phyloP scores from a whole-genome alignment of 2,329 filamentous ascomycete genomes.

The Calonectria pseudoreteaudii region DNA sequence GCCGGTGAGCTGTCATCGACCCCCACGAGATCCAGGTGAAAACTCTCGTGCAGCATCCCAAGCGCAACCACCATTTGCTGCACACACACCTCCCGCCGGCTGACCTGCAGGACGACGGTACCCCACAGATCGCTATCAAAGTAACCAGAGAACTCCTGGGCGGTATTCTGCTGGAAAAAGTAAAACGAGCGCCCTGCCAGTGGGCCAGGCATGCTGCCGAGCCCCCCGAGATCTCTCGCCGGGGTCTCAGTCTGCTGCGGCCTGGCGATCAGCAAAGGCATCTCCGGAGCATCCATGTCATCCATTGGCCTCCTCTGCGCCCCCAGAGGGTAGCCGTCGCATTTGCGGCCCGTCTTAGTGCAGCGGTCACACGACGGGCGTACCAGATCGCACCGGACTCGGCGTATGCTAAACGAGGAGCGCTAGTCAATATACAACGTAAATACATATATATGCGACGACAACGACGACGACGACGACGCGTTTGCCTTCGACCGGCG shows the following conservation, averaged over 20 bases:
- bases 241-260: neutral
- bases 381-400: conserved; percentile 29
- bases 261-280: neutral
- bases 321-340: conserved; percentile 21
- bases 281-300: neutral
- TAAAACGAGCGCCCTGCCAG: conserved; percentile 21
- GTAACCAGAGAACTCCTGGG: conserved; percentile 28
- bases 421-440: neutral
- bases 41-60: conserved; percentile 30
- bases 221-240: neutral
- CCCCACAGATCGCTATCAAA: conserved; percentile 34
- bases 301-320: neutral
- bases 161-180: conserved; percentile 30
- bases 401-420: conserved; percentile 24
- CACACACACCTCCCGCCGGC: conserved; percentile 31
- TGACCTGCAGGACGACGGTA: conserved; percentile 30
- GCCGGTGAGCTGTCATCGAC: neutral
- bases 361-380: conserved; percentile 28
- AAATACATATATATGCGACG: too few species aligned
- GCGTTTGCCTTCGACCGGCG: neutral
- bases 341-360: conserved; percentile 25
- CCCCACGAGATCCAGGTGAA: conserved; percentile 17
- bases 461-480: too few species aligned
- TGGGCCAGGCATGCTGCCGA: neutral
- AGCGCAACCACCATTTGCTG: conserved; percentile 32